These are phyloP conservation scores for Buddleja alternifolia DNA, from an alignment of 257 asterid species.

Conservation along the genomic window DNA sequence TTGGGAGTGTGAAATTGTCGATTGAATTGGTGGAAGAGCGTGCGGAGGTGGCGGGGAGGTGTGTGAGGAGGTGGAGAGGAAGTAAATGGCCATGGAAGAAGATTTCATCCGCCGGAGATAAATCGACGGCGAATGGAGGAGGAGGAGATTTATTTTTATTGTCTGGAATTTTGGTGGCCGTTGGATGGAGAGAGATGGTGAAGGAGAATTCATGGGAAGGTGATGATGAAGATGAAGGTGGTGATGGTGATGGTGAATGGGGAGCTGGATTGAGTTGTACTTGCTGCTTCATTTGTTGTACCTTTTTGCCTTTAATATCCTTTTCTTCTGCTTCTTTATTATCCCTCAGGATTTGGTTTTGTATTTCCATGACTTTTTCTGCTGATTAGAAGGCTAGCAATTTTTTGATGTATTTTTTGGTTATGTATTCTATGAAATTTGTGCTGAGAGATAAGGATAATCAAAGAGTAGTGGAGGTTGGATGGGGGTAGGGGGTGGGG, in stretches of 20 bases:
- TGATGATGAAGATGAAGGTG: constrained; percentile 70
- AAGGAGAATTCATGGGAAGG: constrained; percentile 94
- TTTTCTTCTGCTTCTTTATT: constrained; percentile 19
- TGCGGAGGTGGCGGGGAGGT: constrained; percentile 62
- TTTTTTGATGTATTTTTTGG: neutral
- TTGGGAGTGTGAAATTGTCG: constrained; percentile 67
- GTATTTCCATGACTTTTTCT: constrained; percentile 40
- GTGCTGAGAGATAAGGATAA: constrained; percentile 52
- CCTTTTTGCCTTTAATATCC: neutral
- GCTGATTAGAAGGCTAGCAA: neutral
- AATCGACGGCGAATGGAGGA: constrained; percentile 59
- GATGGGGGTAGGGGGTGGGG: constrained; percentile 1
- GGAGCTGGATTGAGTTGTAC: constrained; percentile 29
- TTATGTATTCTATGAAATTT: constrained; percentile 6
- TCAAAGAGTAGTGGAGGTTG: constrained; percentile 37
- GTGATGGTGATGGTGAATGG: constrained; percentile 44
- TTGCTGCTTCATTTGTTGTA: constrained; percentile 30
- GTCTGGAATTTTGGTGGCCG: constrained; percentile 26
- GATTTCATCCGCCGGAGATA: constrained; percentile 95
- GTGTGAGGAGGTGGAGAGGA: constrained; percentile 85
- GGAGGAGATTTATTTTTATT: constrained; percentile 27
- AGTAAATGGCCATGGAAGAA: constrained; percentile 93
- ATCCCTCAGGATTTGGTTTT: constrained; percentile 31
- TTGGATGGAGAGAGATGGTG: constrained; percentile 70
- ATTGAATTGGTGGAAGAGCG: constrained; percentile 70